Evolutionary conservation across 1,284 basidiomycete genomes (phyloP), one percentile per base, ranked within the genome.

Genomic region (Boletellus sp.): DNA sequence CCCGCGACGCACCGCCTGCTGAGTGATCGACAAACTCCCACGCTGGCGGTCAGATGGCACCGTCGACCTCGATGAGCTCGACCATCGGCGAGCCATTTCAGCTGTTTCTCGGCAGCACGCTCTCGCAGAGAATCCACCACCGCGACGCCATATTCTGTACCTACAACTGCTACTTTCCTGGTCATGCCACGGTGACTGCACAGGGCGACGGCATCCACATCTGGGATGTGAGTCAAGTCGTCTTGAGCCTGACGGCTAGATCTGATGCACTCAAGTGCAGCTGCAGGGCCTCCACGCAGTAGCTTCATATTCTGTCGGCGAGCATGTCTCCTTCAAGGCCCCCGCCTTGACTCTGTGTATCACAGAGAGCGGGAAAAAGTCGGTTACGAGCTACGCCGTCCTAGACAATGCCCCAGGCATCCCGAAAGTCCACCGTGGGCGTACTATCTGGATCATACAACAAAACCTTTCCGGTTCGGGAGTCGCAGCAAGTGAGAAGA

Each of bases 151-250:
- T 70, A 51, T 81, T 71, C 56, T 72, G 75, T 6, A 71, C 70
- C 8, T 67, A 78, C 55, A 71, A 69, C 57, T 70, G 67, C 47
- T 69, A 69, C 52, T 68, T 73, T 40, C 78, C 83, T 41, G 77
- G 78, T 22, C 77, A 79, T 71, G 82, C 79, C 33, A 83, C 85
- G 2, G 73, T 86, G 53, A 78, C 84, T 15, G 82, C 77, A 18
- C 84, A 86, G 55, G 78, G 77, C 56, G 85, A 90, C 54, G 88
- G 88, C 19, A 70, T 89, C 41, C 85, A 89, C 68, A 64, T 89
- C 45, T 67, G 86, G 50, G 83, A 89, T 64, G 86, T 89, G 63
- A 65, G 81, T 72, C 38, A 53, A 55, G 50, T 39, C 35, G 46
- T 51, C 28, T 35, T 35, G 16, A 3, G 11, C 30, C 28, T 36